phyloP scores from a whole-genome alignment of 2,329 filamentous ascomycete species.

The Diaporthe helianthi region DNA sequence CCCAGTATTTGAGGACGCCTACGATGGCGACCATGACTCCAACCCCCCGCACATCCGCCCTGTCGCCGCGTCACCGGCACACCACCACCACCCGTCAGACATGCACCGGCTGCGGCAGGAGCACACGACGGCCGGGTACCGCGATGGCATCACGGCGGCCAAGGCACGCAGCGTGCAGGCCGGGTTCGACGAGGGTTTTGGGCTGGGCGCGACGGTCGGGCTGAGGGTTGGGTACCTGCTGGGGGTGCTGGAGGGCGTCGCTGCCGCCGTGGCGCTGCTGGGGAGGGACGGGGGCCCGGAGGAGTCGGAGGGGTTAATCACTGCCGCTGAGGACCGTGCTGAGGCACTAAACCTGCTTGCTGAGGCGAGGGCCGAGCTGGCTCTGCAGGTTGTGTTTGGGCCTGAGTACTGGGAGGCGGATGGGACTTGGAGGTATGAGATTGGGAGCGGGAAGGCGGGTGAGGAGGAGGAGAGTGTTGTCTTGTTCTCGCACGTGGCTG shows the following conservation, averaged over 20 bases:
- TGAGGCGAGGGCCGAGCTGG: slow-evolving; percentile 65
- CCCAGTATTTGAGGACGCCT: background rate
- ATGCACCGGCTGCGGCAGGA: slow-evolving; percentile 76
- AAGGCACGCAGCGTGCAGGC: slow-evolving; percentile 81
- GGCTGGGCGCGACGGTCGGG: slow-evolving; percentile 82
- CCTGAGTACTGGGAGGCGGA: slow-evolving; percentile 71
- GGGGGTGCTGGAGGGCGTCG: slow-evolving; percentile 78
- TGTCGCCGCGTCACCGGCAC: background rate
- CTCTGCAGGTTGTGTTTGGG: slow-evolving; percentile 68
- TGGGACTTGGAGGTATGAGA: slow-evolving; percentile 73
- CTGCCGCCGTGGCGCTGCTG: slow-evolving; percentile 58
- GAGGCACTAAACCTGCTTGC: slow-evolving; percentile 47
- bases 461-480: slow-evolving; percentile 52
- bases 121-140: slow-evolving; percentile 86
- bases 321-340: slow-evolving; percentile 27
- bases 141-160: slow-evolving; percentile 80
- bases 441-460: slow-evolving; percentile 45
- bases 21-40: too few relatives aligned
- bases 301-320: too few relatives aligned
- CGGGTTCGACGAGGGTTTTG: slow-evolving; percentile 92
- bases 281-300: too few relatives aligned
- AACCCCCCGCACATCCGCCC: background rate
- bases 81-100: slow-evolving; percentile 61
- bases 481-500: slow-evolving; percentile 68
- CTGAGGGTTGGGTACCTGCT: slow-evolving; percentile 75